A percentile compares a stretch with the other conserved stretches of the same genome.
Evolutionary conservation across 164 flowering plant species (phyloP).

Genomic region (Stephania japonica): DNA sequence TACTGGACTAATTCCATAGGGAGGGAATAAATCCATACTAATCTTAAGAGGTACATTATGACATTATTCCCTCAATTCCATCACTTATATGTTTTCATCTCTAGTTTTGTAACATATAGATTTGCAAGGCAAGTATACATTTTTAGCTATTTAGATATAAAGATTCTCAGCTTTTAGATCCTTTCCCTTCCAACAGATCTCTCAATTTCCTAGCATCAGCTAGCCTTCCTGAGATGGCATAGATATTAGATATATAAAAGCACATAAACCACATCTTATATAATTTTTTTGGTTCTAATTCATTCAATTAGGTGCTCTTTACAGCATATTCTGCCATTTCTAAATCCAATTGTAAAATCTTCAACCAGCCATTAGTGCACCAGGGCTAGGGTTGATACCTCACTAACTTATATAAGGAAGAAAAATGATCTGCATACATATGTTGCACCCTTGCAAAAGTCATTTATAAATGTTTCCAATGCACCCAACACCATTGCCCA

Average conservation of each 20-base stretch:
- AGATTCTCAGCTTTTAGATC: background rate
- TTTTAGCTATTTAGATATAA: background rate
- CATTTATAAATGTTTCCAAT: too few relatives aligned
- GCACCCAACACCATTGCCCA: too few relatives aligned
- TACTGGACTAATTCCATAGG: background rate
- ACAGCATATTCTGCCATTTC: conserved; percentile 24
- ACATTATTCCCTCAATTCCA: background rate
- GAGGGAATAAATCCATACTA: background rate
- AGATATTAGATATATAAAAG: conserved; percentile 23
- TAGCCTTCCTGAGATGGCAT: conserved; percentile 23
- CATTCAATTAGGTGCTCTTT: conserved; percentile 18
- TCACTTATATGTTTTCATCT: background rate
- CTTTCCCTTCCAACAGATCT: conserved; percentile 16
- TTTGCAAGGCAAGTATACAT: background rate
- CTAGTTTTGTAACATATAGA: background rate
- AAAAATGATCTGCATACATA: too few relatives aligned
- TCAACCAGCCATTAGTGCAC: conserved; percentile 29
- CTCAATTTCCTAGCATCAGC: conserved; percentile 23
- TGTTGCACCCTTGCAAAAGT: too few relatives aligned
- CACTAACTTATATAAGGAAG: too few relatives aligned
- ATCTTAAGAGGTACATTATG: background rate
- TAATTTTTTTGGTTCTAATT: conserved; percentile 26
- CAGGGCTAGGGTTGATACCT: too few relatives aligned
- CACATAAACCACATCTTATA: conserved; percentile 27
- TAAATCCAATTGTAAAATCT: conserved; percentile 22